phyloP scores from a whole-genome alignment of 768 basidiomycete species.

The Boletus tylopilopsis region DNA sequence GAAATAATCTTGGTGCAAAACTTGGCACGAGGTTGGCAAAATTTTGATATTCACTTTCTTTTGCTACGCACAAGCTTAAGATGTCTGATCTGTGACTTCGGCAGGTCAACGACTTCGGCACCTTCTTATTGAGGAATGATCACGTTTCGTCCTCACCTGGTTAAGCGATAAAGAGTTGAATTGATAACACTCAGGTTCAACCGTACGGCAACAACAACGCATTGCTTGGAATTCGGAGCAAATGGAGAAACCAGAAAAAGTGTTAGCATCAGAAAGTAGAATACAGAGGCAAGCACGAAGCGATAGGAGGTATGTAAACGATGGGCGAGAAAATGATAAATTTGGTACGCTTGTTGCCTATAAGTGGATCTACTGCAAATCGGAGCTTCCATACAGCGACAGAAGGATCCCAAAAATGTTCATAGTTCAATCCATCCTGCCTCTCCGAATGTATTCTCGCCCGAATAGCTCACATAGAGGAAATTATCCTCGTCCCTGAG shows the following conservation, averaged over 20 bases:
- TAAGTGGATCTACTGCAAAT: slow-evolving; percentile 26
- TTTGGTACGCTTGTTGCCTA: slow-evolving; percentile 26
- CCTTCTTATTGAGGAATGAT: too few species aligned
- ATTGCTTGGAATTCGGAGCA: slow-evolving; percentile 18
- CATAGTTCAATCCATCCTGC: slow-evolving; percentile 33
- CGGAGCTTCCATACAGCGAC: slow-evolving; percentile 18
- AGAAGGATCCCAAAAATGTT: slow-evolving; percentile 17
- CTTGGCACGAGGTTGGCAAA: too few species aligned
- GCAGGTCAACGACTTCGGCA: too few species aligned
- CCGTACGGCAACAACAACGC: slow-evolving; percentile 20
- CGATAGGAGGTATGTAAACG: slow-evolving; percentile 24
- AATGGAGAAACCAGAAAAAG: slow-evolving; percentile 1
- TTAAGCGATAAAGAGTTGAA: too few species aligned
- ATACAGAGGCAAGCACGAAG: slow-evolving; percentile 25
- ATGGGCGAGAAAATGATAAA: slow-evolving; percentile 4
- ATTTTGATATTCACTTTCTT: too few species aligned
- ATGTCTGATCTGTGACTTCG: too few species aligned
- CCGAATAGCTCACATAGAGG: slow-evolving; percentile 97
- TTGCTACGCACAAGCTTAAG: too few species aligned
- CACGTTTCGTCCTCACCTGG: too few species aligned
- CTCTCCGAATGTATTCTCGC: slow-evolving; percentile 91
- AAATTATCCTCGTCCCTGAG: slow-evolving; percentile 97
- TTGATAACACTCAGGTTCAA: too few species aligned
- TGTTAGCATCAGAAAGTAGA: slow-evolving; percentile 19
- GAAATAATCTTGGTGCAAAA: too few species aligned